Evolutionary conservation across 2,329 filamentous ascomycete genomes (phyloP), one percentile per base, ranked within the genome.

Genomic region (Fusarium sp.): DNA sequence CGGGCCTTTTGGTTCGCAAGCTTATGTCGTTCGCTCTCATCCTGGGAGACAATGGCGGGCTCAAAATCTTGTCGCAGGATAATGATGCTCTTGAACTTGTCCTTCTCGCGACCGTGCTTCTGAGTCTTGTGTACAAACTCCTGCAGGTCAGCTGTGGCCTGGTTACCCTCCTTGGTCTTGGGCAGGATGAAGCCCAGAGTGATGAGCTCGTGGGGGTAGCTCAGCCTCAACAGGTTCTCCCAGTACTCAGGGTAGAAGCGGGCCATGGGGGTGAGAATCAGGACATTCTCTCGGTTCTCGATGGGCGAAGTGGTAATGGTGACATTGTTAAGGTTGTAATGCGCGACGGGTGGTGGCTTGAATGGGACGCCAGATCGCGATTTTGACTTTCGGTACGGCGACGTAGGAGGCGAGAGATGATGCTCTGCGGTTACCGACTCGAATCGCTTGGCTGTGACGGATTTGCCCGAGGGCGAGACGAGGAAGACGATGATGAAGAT

Each of bases 51-150:
- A 34, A 98, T 84, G 0, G 95, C 94, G 11, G 93, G 91, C 66
- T 98, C 95, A 75, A 97, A 97, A 85, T 99, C 97, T 83, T 99
- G 96, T 67, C 97, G 92, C 77, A 98, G 90, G 79, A 99, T 98
- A 73, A 95, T 96, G 80, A 99, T 92, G 81, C 93, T 95, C 77
- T 95, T 94, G 86, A 99, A 99, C 68, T 95, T 93, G 80, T 94
- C 89, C 82, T 92, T 92, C 77, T 95, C 92, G 1, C 93, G 89
- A 0, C 95, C 94, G 6, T 81, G 82, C 70, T 93, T 92, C 82
- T 99, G 97, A 0, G 95, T 97, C 83, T 93, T 93, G 62, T 92
- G 88, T 75, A 99, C 94, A 76, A 95, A 93, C 66, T 92, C 92
- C 84, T 99, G 95, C 64, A 99, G 87, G 43, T 93, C 92, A 8